Evolutionary conservation across 768 basidiomycete genomes (phyloP).

Genomic region (Lactifluus pinguis): DNA sequence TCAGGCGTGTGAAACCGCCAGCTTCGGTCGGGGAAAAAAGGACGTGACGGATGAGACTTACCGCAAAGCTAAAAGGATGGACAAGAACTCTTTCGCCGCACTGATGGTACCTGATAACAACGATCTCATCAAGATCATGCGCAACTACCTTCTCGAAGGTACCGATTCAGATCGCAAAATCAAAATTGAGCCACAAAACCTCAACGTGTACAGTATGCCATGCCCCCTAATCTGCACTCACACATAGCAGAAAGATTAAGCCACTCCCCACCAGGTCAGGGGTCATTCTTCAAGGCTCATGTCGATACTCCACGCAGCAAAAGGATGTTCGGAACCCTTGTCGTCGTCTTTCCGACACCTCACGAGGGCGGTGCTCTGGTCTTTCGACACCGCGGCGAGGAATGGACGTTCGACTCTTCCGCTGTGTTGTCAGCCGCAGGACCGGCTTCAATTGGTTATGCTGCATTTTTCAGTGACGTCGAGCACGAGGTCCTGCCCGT

Average conservation of each 20-base stretch:
- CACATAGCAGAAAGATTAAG: not conserved
- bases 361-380: constrained; percentile 38
- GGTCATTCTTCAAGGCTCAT: constrained; percentile 42
- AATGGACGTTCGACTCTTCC: constrained; percentile 33
- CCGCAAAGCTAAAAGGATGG: too few species aligned
- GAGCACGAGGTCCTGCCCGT: constrained; percentile 40
- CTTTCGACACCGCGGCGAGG: constrained; percentile 28
- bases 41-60: too few species aligned
- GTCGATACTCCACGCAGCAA: constrained; percentile 38
- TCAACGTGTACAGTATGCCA: too few species aligned
- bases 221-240: not conserved
- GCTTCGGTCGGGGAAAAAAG: too few species aligned
- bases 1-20: too few species aligned
- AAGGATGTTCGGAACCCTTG: constrained; percentile 44
- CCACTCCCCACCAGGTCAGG: constrained; percentile 26
- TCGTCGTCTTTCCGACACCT: constrained; percentile 38
- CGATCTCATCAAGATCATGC: too few species aligned
- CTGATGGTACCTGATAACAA: too few species aligned
- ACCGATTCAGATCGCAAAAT: too few species aligned
- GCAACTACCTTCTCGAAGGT: too few species aligned
- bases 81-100: too few species aligned
- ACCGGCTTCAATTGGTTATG: constrained; percentile 27
- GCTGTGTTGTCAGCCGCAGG: constrained; percentile 16
- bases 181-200: too few species aligned
- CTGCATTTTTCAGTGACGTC: constrained; percentile 37